Percentiles rank a stretch among this genome's conserved stretches.
Evolutionary conservation across 108 stramenopile genomes (phyloP).

Genomic region (Pseudonitzschia pungens): DNA sequence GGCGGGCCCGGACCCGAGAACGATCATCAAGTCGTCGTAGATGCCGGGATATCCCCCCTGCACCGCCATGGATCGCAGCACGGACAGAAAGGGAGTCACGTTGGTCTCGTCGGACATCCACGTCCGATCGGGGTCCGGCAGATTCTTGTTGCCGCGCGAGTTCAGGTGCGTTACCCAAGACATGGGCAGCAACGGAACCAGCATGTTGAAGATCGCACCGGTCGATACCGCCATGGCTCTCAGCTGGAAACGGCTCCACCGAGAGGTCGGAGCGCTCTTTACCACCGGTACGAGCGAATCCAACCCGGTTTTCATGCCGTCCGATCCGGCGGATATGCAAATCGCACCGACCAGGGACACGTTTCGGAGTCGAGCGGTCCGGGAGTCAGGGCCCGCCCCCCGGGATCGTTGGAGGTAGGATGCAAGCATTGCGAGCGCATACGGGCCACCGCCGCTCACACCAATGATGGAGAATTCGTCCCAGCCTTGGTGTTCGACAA

Average conservation of each 20-base stretch:
- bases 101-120: neutral
- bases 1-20: neutral
- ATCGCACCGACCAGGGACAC: slow-evolving; percentile 4
- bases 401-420: slow-evolving; percentile 8
- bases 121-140: neutral
- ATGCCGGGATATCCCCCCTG: slow-evolving; percentile 1
- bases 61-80: neutral
- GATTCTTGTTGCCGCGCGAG: neutral
- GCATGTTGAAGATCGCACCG: neutral
- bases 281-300: neutral
- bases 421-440: neutral
- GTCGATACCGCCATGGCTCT: neutral
- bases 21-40: slow-evolving; percentile 3
- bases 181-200: neutral
- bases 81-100: neutral
- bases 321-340: neutral
- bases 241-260: neutral
- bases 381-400: neutral
- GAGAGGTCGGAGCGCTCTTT: neutral
- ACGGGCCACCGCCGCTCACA: slow-evolving; percentile 17
- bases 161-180: neutral
- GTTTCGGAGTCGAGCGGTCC: neutral
- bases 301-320: neutral
- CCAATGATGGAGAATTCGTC: slow-evolving; percentile 3
- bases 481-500: slow-evolving; percentile 11